A percentile compares a stretch with the other conserved stretches of the same genome.
These are phyloP conservation scores for Exophiala xenobiotica DNA, from an alignment of 2,329 filamentous ascomycete genomes.

Conservation along the genomic window DNA sequence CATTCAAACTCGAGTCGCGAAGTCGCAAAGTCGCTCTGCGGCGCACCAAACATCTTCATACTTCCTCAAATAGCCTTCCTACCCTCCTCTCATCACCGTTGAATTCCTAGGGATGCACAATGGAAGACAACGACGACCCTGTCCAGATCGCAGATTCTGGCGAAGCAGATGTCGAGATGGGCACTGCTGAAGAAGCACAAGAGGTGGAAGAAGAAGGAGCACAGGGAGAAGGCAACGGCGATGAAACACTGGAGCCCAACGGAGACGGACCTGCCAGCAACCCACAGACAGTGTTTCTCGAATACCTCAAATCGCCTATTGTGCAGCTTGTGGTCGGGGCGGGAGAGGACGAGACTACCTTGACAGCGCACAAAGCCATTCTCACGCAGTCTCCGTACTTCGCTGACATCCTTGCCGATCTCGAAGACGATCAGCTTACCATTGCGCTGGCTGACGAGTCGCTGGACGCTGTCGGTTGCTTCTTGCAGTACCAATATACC, in stretches of 20 bases:
- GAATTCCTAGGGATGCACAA: slow-evolving; percentile 10
- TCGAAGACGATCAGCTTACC: slow-evolving; percentile 12
- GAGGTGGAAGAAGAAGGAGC: slow-evolving; percentile 27
- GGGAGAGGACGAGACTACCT: slow-evolving; percentile 59
- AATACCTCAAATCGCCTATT: slow-evolving; percentile 68
- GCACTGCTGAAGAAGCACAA: slow-evolving; percentile 25
- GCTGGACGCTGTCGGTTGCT: slow-evolving; percentile 71
- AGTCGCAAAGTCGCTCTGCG: no score
- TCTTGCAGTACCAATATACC: slow-evolving; percentile 81
- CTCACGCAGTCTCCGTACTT: slow-evolving; percentile 75
- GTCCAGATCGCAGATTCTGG: slow-evolving; percentile 22
- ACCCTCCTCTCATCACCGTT: no score
- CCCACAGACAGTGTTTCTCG: slow-evolving; percentile 29
- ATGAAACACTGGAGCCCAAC: slow-evolving; percentile 16
- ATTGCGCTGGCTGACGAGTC: slow-evolving; percentile 69
- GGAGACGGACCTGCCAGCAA: slow-evolving; percentile 33
- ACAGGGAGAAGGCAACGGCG: slow-evolving; percentile 26
- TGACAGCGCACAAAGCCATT: slow-evolving; percentile 78
- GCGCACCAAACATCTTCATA: no score
- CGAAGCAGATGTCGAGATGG: slow-evolving; percentile 34
- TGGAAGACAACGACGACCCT: slow-evolving; percentile 31
- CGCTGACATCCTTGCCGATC: slow-evolving; percentile 14
- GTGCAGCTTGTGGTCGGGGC: slow-evolving; percentile 66
- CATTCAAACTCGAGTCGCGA: no score
- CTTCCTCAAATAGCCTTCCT: no score